phyloP scores from a whole-genome alignment of 306 rosid species.

The Malus fusca region DNA sequence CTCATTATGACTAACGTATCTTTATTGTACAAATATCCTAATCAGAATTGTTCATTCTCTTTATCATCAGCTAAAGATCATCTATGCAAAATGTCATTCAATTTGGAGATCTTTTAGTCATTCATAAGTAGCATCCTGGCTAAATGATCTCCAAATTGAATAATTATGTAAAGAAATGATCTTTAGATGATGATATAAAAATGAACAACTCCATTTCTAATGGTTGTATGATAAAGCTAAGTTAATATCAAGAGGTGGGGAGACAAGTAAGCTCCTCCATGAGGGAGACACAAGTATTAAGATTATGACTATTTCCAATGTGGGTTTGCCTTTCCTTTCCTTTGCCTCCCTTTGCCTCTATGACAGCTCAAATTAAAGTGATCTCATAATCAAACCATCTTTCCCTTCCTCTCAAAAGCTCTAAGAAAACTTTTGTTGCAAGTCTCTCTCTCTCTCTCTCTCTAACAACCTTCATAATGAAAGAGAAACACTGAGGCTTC shows the following conservation, averaged over 20 bases:
- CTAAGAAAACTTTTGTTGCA: not conserved
- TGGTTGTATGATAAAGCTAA: too few relatives aligned
- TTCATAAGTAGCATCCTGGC: rapidly evolving
- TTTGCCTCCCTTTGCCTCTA: not conserved
- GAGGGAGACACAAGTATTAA: too few relatives aligned
- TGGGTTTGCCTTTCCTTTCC: conserved; percentile 2
- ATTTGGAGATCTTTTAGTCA: too few relatives aligned
- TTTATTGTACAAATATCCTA: not conserved
- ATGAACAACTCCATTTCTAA: too few relatives aligned
- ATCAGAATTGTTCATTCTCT: too few relatives aligned
- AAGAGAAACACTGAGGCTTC: not conserved
- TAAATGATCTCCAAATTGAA: too few relatives aligned
- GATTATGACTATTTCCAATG: not conserved
- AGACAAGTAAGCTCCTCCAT: too few relatives aligned
- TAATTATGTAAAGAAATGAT: too few relatives aligned
- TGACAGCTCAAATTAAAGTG: conserved; percentile 15
- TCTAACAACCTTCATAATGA: not conserved
- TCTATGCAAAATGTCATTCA: too few relatives aligned
- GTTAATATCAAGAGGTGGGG: too few relatives aligned
- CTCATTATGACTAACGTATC: not conserved
- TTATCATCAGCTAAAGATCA: too few relatives aligned
- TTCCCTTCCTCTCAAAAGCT: not conserved
- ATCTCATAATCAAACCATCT: not conserved
- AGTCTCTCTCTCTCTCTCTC: not conserved
- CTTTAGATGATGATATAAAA: too few relatives aligned